Evolutionary conservation across 139 green algal genomes (phyloP), one percentile per base, ranked within the genome.

Genomic region (Closterium sp.): DNA sequence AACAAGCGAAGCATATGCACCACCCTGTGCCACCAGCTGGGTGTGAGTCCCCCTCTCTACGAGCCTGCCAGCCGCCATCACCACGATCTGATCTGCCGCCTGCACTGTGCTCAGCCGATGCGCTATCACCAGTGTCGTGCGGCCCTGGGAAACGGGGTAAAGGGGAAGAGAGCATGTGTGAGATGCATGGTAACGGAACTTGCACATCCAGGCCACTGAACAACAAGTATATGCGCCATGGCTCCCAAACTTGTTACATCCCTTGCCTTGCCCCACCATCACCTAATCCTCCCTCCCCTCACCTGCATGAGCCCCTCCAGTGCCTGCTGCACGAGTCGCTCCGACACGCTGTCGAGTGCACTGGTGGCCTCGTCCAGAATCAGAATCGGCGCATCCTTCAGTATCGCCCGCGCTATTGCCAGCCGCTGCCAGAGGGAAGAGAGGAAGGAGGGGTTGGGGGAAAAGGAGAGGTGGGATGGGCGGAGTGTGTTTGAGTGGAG

Each of bases 101-200:
- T 95, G 92, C 86, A 99, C 96, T 50, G 97, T 99, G 91, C 93
- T 96, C 87, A 99, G 94, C 29, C 97, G 95, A 94, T 99, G 97
- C 4, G 97, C 97, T 42, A 99, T 97, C 73, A 99, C 96, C 11
- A 99, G 88, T 2, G 62, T 79, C 19, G 62, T 79, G 62, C 62
- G 62, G 62, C 62, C 62, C 62, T 79, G 62, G 19, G 17, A 24
- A 79, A 50, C 0, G 38, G 38, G 38, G 38, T 50, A 13, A 50
- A 50, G 7, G 38, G 38, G 7, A 9, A 50, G 38, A 50, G 7
- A 9, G 38, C 6, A 42, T 42, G 38, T 13, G 38, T 13, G 38
- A 1, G 38, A 50, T 13, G 38, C 38, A 50, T 50, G 38, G 38
- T 50, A 17, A 11, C 38, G 7, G 38, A 13, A 50, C 38, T 11